Evolutionary conservation across 139 green algal species (phyloP), one percentile per base, ranked within the genome.

Genomic region (Haematococcus lacustris): DNA sequence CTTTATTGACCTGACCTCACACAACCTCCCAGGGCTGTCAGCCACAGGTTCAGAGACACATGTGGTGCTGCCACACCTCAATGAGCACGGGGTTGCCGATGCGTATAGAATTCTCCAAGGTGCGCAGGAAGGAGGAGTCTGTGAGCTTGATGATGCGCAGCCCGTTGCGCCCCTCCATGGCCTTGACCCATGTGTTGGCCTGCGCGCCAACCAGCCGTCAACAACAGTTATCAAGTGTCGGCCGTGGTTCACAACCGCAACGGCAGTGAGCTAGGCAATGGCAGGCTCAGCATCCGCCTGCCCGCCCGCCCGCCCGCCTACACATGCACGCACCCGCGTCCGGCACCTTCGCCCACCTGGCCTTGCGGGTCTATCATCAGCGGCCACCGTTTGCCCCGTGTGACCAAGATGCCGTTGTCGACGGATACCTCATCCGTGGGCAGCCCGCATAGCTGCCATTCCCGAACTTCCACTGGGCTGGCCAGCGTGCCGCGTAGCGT

Each of bases 341-440:
- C n/a, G n/a, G n/a, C n/a, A n/a, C n/a, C n/a, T n/a, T n/a, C n/a
- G n/a, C n/a, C n/a, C n/a, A n/a, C n/a, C n/a, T 64, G 33, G 1
- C 85, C 84, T 81, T 91, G 86, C n/a, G 90, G 90, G 70, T 96
- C 90, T 61, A 96, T 94, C 86, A 94, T 92, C 38, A 96, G 83
- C 70, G 90, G 90, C 90, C 90, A 96, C 25, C 90, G 85, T 73
- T 87, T 88, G 63, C 83, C 87, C 1, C 85, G 74, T 32, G 85
- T 90, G 4, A 93, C 87, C 33, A 96, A 73, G 74, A 96, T 92
- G 72, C 85, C 89, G 75, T 93, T 94, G 73, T 96, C 90, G 33
- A 91, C 71, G 3, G 85, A 92, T 70, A 92, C 83, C 30, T 80
- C 81, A 68, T 96, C 90, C 30, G 84, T 90, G 32, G 90, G 90